These are phyloP conservation scores for Colletotrichum musicola DNA, from an alignment of 2,329 filamentous ascomycete genomes.

Conservation along the genomic window DNA sequence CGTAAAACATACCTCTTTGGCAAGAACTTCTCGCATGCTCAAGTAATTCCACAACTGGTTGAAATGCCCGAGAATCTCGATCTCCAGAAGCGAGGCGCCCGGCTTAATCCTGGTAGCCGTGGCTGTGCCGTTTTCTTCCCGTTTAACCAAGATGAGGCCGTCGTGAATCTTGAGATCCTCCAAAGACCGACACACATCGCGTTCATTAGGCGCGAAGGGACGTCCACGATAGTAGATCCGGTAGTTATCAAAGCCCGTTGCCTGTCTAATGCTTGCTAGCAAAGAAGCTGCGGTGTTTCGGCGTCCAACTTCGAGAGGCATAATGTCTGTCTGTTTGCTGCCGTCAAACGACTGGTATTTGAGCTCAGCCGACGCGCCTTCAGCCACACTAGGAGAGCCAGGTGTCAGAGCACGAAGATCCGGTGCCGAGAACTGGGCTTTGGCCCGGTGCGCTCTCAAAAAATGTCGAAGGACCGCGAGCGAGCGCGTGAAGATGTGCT, in stretches of 20 bases:
- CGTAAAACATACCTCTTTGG: conserved; percentile 67
- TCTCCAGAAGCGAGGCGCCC: conserved; percentile 75
- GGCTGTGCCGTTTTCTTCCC: conserved; percentile 61
- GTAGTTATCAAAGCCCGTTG: conserved; percentile 82
- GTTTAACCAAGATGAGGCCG: conserved; percentile 76
- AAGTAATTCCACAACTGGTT: conserved; percentile 86
- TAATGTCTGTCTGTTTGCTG: conserved; percentile 69
- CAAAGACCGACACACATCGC: conserved; percentile 71
- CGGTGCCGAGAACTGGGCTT: conserved; percentile 70
- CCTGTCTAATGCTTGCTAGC: conserved; percentile 73
- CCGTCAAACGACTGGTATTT: conserved; percentile 82
- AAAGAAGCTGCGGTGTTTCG: conserved; percentile 79
- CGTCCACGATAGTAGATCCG: conserved; percentile 78
- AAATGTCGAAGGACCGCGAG: conserved; percentile 77
- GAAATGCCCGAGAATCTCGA: conserved; percentile 85
- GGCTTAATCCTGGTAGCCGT: conserved; percentile 60
- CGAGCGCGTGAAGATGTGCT: conserved; percentile 76
- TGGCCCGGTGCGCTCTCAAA: conserved; percentile 72
- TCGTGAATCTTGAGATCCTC: conserved; percentile 75
- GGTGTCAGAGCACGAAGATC: conserved; percentile 67
- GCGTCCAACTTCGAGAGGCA: conserved; percentile 73
- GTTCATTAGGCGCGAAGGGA: conserved; percentile 71
- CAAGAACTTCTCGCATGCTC: conserved; percentile 76
- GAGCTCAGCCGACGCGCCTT: conserved; percentile 75
- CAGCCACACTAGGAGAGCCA: conserved; percentile 63